These are phyloP conservation scores for Achaetomium macrosporum DNA, from an alignment of 2,329 filamentous ascomycete genomes.

Conservation along the genomic window DNA sequence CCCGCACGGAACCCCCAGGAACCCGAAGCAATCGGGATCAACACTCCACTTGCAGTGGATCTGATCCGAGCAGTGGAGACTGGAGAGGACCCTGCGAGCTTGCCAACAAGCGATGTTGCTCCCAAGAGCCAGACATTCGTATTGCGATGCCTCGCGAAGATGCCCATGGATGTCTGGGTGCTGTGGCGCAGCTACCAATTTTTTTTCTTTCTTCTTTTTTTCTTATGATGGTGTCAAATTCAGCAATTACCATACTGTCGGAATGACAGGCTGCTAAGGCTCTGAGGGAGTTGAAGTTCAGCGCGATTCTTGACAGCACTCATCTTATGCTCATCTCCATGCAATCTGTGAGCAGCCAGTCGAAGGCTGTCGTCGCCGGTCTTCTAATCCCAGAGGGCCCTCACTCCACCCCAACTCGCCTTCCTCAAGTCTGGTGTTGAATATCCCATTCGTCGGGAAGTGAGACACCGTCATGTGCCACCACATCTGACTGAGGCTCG, in stretches of 20 bases:
- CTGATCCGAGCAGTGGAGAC: too few species aligned
- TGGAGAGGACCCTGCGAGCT: too few species aligned
- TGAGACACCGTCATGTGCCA: background rate
- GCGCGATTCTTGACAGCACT: background rate
- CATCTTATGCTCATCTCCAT: background rate
- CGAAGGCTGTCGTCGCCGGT: background rate
- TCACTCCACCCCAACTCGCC: background rate
- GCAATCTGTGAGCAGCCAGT: background rate
- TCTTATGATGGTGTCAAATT: too few species aligned
- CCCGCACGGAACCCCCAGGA: too few species aligned
- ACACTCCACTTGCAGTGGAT: too few species aligned
- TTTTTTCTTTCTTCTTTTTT: too few species aligned
- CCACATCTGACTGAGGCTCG: background rate
- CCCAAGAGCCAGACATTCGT: too few species aligned
- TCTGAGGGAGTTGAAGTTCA: background rate
- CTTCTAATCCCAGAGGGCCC: background rate
- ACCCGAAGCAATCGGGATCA: too few species aligned
- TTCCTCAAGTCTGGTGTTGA: background rate
- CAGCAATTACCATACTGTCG: background rate
- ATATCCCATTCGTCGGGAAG: background rate
- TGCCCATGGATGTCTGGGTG: too few species aligned
- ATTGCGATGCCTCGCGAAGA: background rate
- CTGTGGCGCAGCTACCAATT: background rate
- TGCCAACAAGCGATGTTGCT: too few species aligned
- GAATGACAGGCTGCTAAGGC: background rate